phyloP scores from a whole-genome alignment of 352 stramenopile species.

The Nothophytophthora sp. region DNA sequence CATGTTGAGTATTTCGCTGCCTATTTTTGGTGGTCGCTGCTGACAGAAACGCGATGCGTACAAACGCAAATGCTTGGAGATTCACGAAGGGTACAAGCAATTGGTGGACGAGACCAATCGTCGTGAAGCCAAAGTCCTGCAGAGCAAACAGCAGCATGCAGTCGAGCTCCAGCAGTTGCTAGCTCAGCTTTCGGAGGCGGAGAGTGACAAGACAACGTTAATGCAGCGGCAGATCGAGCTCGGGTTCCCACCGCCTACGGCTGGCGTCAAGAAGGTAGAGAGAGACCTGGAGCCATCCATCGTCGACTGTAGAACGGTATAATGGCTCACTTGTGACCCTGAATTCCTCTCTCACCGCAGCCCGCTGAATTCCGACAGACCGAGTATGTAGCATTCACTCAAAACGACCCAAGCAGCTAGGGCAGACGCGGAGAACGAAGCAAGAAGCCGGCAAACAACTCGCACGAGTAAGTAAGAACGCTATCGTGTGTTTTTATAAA shows the following conservation, averaged over 20 bases:
- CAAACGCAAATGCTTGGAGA: constrained; percentile 81
- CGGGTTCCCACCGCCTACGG: constrained; percentile 16
- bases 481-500: constrained; percentile 20
- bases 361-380: constrained; percentile 1
- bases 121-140: constrained; percentile 44
- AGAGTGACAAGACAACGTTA: constrained; percentile 69
- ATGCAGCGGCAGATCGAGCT: constrained; percentile 59
- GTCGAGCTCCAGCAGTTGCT: constrained; percentile 68
- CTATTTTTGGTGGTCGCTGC: not conserved
- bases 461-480: not conserved
- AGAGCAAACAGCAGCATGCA: constrained; percentile 61
- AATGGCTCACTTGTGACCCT: too few species aligned
- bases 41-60: constrained; percentile 77
- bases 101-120: constrained; percentile 42
- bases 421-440: too few species aligned
- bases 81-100: constrained; percentile 73
- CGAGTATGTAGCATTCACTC: constrained; percentile 1
- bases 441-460: too few species aligned
- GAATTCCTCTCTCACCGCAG: too few species aligned
- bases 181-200: constrained; percentile 55
- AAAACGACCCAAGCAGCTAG: constrained; percentile 8
- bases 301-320: too few species aligned
- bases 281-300: too few species aligned
- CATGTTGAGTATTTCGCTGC: not conserved
- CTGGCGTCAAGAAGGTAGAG: constrained; percentile 19